phyloP scores from a whole-genome alignment of 2,329 filamentous ascomycete genomes.

The Xylariaceae sp. region DNA sequence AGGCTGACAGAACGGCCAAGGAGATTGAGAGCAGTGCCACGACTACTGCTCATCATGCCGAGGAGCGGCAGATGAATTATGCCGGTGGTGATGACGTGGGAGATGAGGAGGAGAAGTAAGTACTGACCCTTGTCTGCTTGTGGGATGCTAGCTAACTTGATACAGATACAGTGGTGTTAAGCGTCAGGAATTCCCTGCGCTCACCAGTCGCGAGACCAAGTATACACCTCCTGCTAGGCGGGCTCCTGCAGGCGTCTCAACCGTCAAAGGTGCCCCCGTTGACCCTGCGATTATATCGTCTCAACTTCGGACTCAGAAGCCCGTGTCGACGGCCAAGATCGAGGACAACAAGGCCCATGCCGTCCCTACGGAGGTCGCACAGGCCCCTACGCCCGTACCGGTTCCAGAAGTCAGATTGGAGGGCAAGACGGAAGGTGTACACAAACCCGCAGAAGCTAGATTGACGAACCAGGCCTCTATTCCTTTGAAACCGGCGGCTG shows the following conservation, averaged over 20 bases:
- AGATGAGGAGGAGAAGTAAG: conserved; percentile 86
- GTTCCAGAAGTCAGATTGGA: conserved; percentile 33
- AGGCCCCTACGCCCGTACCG: conserved; percentile 26
- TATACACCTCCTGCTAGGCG: conserved; percentile 89
- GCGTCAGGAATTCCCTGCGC: conserved; percentile 65
- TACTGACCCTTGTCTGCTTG: conserved; percentile 6
- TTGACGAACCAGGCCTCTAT: conserved; percentile 24
- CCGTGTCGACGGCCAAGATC: conserved; percentile 33
- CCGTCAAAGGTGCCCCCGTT: conserved; percentile 69
- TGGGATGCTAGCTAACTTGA: conserved; percentile 10
- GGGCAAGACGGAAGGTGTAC: conserved; percentile 28
- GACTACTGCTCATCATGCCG: conserved; percentile 76
- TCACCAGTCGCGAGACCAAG: conserved; percentile 52
- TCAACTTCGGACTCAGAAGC: conserved; percentile 56
- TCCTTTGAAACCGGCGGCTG: conserved; percentile 33
- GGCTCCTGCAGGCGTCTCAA: conserved; percentile 67
- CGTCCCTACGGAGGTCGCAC: conserved; percentile 20
- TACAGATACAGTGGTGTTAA: conserved; percentile 84
- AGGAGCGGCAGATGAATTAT: conserved; percentile 74
- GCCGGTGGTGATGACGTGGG: conserved; percentile 59
- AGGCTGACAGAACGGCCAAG: conserved; percentile 76
- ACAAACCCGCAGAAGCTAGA: conserved; percentile 27
- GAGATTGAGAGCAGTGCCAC: conserved; percentile 79
- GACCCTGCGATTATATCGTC: conserved; percentile 89
- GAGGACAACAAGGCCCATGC: conserved; percentile 34